Conservation (phyloP, 2,329 filamentous ascomycete species). For the Malbranchea cinnamomea region DNA sequence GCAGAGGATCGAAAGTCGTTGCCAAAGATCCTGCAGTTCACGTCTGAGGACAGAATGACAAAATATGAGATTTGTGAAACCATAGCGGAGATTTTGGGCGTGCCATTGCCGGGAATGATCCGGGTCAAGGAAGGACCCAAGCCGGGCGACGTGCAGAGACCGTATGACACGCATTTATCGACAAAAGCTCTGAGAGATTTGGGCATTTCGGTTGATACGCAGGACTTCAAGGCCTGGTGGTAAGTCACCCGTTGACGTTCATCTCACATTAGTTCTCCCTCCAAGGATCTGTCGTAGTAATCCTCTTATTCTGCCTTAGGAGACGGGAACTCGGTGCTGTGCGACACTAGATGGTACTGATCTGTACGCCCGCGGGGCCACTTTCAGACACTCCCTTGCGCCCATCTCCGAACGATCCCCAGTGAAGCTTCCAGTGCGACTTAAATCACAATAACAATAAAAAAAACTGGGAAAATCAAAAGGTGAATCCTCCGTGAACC, state of each 20-base stretch:
- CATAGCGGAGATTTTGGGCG: slow-evolving; percentile 64
- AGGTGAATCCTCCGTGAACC: too few relatives aligned
- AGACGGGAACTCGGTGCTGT: slow-evolving; percentile 7
- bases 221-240: slow-evolving; percentile 75
- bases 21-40: slow-evolving; percentile 66
- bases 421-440: too few relatives aligned
- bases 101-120: slow-evolving; percentile 53
- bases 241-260: too few relatives aligned
- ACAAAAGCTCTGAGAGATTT: slow-evolving; percentile 58
- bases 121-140: slow-evolving; percentile 53
- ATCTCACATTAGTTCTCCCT: too few relatives aligned
- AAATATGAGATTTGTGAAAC: slow-evolving; percentile 78
- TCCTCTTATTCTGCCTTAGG: slow-evolving; percentile 5
- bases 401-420: too few relatives aligned
- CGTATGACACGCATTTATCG: slow-evolving; percentile 78
- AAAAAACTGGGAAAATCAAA: too few relatives aligned
- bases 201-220: slow-evolving; percentile 58
- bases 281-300: too few relatives aligned
- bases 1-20: slow-evolving; percentile 34
- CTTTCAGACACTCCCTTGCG: too few relatives aligned
- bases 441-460: too few relatives aligned
- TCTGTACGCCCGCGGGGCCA: too few relatives aligned
- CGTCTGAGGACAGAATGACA: slow-evolving; percentile 70
- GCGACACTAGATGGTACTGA: slow-evolving; percentile 4
- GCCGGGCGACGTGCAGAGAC: slow-evolving; percentile 58